phyloP scores from a whole-genome alignment of 139 green algal species.

The Tetradesmus obliquus region DNA sequence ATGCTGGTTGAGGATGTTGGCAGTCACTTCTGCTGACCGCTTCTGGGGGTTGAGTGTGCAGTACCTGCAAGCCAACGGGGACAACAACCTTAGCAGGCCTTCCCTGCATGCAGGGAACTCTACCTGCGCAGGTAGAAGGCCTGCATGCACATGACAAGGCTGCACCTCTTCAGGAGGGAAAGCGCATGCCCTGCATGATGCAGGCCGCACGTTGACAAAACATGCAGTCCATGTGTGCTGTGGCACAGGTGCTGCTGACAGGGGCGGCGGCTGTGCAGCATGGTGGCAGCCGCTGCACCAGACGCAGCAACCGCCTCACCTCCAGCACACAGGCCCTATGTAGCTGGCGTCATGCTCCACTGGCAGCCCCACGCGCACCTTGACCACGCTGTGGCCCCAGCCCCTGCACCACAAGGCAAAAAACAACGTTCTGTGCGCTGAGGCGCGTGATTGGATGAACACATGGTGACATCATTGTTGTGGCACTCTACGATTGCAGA shows the following conservation, averaged over 20 bases:
- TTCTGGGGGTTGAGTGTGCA: constrained; percentile 18
- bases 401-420: neutral
- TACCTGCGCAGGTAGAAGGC: too few relatives aligned
- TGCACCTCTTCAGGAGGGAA: too few relatives aligned
- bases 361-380: constrained; percentile 68
- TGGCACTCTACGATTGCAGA: too few relatives aligned
- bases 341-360: constrained; percentile 62
- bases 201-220: too few relatives aligned
- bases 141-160: too few relatives aligned
- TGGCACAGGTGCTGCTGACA: neutral
- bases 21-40: neutral
- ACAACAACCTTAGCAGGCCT: too few relatives aligned
- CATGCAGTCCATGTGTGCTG: too few relatives aligned
- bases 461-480: too few relatives aligned
- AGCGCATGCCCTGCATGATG: too few relatives aligned
- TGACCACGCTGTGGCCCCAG: constrained; percentile 17
- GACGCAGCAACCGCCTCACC: neutral
- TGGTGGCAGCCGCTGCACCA: neutral
- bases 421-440: too few relatives aligned
- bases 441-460: too few relatives aligned
- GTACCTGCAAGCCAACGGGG: constrained; percentile 21
- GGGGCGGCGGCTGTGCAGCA: neutral
- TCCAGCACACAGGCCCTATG: constrained; percentile 65
- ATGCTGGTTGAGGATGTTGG: constrained; percentile 14
- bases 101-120: too few relatives aligned